Base-by-base conservation (phyloP, 495 filamentous ascomycete genomes). In the Amorphotheca resinae region DNA sequence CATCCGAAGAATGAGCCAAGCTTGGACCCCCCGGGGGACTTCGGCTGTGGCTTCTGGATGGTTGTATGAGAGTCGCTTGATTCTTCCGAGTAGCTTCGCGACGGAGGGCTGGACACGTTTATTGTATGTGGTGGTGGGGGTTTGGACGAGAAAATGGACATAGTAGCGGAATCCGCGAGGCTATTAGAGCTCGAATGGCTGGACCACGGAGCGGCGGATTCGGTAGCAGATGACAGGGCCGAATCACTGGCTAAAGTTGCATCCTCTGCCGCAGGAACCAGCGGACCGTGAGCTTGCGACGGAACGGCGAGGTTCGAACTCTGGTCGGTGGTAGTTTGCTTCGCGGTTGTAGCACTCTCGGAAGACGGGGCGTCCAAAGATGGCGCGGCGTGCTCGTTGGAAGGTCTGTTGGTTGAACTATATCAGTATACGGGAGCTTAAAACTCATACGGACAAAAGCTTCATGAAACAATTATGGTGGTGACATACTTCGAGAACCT, bases 1-100 rank as follows among this genome's bases (percentile, higher is more conserved):
- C 70, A 74, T 57, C 70, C 69, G 53, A 72, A 72, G 56, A 70
- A 66, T 3, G 60, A 59, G 16, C 63, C 65, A 48, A 73, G 59
- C 38, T 72, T 71, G 44, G 71, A 72, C 9, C 63, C 9, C 7
- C 49, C 43, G 33, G 72, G 72, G 15, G 70, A 74, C 46, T 69
- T 74, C 2, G 69, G 70, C 22, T 70, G 51, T 18, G 68, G 63
- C 53, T 70, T 73, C 50, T 70, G 63, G 38, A 67, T 63, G 46
- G 66, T 61, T 4, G 57, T 55, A 30, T 57, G 55, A 45, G 53
- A 59, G 33, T 48, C 41, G 46, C 45, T 49, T 23, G 53, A 52
- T 14, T 52, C 53, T 45, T 47, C 41, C 15, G 48, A 45, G 48
- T 42, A 46, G 22, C 22, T 45, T 32, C 40, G 38, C 33, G 50